Conservation (phyloP, 2,329 filamentous ascomycete species). For the Aureobasidium sp. region DNA sequence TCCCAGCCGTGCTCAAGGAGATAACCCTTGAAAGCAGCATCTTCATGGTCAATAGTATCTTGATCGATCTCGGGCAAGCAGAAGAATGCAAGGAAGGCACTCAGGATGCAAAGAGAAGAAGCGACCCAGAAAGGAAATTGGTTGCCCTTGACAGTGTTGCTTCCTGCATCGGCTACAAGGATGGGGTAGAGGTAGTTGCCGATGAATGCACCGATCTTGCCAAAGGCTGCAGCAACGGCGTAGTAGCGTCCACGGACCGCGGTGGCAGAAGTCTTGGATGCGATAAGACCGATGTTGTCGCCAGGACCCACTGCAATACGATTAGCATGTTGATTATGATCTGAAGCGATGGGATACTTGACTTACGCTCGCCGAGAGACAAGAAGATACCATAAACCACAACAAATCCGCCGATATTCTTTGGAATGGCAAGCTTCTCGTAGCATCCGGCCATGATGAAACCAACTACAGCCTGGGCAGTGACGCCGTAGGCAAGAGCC, state of each 20-base stretch:
- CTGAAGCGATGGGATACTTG: background rate
- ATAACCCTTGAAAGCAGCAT: conserved; percentile 65
- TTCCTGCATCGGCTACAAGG: conserved; percentile 49
- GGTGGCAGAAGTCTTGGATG: conserved; percentile 81
- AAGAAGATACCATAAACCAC: conserved; percentile 71
- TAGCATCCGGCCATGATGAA: conserved; percentile 82
- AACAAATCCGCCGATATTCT: conserved; percentile 63
- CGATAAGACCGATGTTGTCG: conserved; percentile 68
- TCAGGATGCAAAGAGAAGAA: conserved; percentile 65
- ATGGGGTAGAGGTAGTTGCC: conserved; percentile 19
- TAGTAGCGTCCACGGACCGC: conserved; percentile 71
- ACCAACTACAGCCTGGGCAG: conserved; percentile 64
- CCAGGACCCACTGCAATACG: conserved; percentile 49
- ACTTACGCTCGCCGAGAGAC: conserved; percentile 54
- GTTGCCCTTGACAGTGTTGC: conserved; percentile 46
- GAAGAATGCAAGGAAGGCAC: conserved; percentile 57
- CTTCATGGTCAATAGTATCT: conserved; percentile 72
- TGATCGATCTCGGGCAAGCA: conserved; percentile 66
- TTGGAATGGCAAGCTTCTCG: conserved; percentile 52
- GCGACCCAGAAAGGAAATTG: conserved; percentile 84
- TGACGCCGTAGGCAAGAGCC: conserved; percentile 62
- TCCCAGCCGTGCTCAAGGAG: conserved; percentile 68
- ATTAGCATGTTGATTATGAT: background rate
- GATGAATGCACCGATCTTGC: conserved; percentile 48
- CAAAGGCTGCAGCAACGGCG: conserved; percentile 62